Conservation (phyloP, 1,139 yeast species). For the Protomyces macrosporus region DNA sequence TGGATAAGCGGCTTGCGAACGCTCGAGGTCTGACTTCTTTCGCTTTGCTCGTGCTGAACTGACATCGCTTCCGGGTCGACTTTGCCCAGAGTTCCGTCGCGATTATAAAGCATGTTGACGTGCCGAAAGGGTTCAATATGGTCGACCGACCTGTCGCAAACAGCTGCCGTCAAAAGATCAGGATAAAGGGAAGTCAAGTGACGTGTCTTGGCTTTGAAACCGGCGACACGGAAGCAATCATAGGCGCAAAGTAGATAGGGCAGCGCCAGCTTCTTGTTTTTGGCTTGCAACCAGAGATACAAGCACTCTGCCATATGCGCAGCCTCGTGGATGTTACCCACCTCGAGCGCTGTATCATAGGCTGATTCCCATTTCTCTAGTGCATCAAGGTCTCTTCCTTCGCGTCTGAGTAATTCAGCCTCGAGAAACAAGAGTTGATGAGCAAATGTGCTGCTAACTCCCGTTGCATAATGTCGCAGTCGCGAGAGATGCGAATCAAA, state of each 20-base stretch:
- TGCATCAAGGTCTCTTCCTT: slow-evolving; percentile 12
- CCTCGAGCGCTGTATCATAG: slow-evolving; percentile 1
- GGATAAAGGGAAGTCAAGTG: slow-evolving; percentile 4
- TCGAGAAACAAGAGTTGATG: slow-evolving; percentile 17
- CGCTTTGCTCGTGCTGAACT: background rate
- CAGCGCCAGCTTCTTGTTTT: slow-evolving; percentile 1
- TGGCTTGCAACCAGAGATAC: slow-evolving; percentile 12
- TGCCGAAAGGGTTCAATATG: slow-evolving; percentile 3
- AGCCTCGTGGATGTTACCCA: slow-evolving; percentile 20
- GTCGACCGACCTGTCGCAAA: background rate
- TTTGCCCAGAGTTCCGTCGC: slow-evolving; percentile 18
- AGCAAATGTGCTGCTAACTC: slow-evolving; percentile 1
- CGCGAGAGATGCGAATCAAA: slow-evolving; percentile 2
- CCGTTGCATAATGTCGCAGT: background rate
- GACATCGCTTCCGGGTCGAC: background rate
- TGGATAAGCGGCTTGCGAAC: background rate
- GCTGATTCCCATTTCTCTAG: slow-evolving; percentile 19
- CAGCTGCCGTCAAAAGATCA: background rate
- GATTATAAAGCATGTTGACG: slow-evolving; percentile 12
- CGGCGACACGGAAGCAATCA: slow-evolving; percentile 9
- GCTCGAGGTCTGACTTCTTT: background rate
- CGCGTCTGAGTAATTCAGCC: slow-evolving; percentile 15
- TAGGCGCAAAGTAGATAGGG: background rate
- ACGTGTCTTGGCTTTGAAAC: slow-evolving; percentile 5
- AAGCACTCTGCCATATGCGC: slow-evolving; percentile 15